Conservation (phyloP, 768 basidiomycete genomes). For the Termitomyces sp. region DNA sequence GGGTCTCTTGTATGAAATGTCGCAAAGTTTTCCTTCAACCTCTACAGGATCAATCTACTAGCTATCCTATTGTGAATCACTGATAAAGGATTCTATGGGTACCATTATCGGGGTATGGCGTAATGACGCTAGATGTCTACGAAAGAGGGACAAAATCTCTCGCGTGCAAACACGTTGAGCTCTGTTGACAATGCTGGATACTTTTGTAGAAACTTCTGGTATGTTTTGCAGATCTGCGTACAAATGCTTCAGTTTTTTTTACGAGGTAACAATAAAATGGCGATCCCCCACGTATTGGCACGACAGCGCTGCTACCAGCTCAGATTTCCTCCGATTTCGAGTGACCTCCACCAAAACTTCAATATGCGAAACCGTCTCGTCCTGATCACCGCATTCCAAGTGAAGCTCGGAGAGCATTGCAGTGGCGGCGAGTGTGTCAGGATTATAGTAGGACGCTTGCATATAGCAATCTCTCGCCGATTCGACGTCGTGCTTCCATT, state of each 20-base stretch:
- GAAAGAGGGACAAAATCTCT: constrained; percentile 1
- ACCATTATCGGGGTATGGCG: not conserved
- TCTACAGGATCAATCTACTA: no score
- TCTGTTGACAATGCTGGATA: constrained; percentile 81
- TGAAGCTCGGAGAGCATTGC: constrained; percentile 91
- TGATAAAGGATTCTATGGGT: not conserved
- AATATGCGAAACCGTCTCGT: constrained; percentile 82
- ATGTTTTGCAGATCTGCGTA: constrained; percentile 68
- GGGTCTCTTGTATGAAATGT: no score
- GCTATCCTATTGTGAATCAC: not conserved
- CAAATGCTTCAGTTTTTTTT: constrained; percentile 1
- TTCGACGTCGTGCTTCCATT: constrained; percentile 87
- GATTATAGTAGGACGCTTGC: constrained; percentile 81
- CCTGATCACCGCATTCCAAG: constrained; percentile 84
- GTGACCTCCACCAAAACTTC: constrained; percentile 77
- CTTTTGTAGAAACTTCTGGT: constrained; percentile 73
- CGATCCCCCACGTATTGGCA: constrained; percentile 66
- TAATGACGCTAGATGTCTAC: not conserved
- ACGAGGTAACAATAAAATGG: not conserved
- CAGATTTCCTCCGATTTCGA: constrained; percentile 78
- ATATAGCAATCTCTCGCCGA: constrained; percentile 82
- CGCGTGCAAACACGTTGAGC: constrained; percentile 37
- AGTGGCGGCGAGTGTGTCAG: constrained; percentile 92
- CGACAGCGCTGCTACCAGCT: constrained; percentile 71
- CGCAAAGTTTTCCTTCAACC: no score